These are phyloP conservation scores for Fusarium palustre DNA, from an alignment of 2,329 filamentous ascomycete genomes.

Conservation along the genomic window DNA sequence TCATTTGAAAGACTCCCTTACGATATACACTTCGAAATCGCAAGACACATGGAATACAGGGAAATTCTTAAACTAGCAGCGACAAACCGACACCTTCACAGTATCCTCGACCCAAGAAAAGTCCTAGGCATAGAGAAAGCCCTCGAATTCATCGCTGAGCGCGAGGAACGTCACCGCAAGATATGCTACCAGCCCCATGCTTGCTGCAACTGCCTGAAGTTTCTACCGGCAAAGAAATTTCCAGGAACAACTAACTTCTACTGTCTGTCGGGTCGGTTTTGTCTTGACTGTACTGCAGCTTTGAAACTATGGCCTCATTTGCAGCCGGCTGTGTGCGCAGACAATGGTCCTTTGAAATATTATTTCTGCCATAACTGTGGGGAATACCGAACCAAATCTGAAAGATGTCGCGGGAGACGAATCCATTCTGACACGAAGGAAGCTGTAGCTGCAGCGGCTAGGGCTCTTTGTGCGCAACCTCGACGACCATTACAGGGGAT, in stretches of 20 bases:
- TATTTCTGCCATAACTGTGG: constrained; percentile 43
- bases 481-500: constrained; percentile 1
- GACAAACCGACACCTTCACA: constrained; percentile 29
- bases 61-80: constrained; percentile 20
- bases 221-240: constrained; percentile 33
- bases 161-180: constrained; percentile 3
- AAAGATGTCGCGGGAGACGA: constrained; percentile 15
- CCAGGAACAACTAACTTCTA: background rate
- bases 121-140: background rate
- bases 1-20: constrained; percentile 31
- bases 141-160: constrained; percentile 4
- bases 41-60: constrained; percentile 12
- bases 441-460: background rate
- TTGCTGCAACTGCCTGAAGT: constrained; percentile 31
- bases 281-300: constrained; percentile 35
- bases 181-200: constrained; percentile 16
- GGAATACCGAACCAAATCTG: constrained; percentile 24
- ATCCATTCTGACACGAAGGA: background rate
- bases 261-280: constrained; percentile 2
- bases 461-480: constrained; percentile 4
- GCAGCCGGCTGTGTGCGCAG: constrained; percentile 2
- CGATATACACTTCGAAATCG: constrained; percentile 35
- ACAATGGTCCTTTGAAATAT: constrained; percentile 15
- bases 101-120: constrained; percentile 8
- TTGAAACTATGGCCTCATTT: constrained; percentile 10